Evolutionary conservation across 306 rosid genomes (phyloP).

Genomic region (Castanea mollissima): DNA sequence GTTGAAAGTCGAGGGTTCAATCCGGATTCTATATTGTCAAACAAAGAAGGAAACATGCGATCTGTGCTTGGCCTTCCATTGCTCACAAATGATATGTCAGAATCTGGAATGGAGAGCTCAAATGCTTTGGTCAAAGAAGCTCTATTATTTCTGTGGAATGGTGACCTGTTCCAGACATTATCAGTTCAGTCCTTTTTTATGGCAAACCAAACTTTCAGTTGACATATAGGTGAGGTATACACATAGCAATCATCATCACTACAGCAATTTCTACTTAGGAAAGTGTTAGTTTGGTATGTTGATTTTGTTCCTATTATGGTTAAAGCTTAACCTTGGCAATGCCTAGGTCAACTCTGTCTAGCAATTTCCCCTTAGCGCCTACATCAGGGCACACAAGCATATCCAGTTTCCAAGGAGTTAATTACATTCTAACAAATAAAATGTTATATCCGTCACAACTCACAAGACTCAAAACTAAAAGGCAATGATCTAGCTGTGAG

Average conservation of each 20-base stretch:
- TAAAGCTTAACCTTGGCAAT: not conserved
- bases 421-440: too few relatives aligned
- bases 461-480: too few relatives aligned
- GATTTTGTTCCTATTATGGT: not conserved
- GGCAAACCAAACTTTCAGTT: not conserved
- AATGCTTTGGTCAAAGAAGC: constrained; percentile 32
- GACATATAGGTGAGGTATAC: not conserved
- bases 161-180: constrained; percentile 56
- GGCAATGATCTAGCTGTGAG: too few relatives aligned
- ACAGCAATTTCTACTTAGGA: not conserved
- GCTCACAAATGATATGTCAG: constrained; percentile 79
- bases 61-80: constrained; percentile 59
- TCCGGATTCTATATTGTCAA: constrained; percentile 40
- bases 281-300: not conserved
- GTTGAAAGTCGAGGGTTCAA: constrained; percentile 34
- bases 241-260: not conserved
- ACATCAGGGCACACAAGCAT: not conserved
- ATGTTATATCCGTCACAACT: too few relatives aligned
- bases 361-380: not conserved
- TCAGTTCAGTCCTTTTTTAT: constrained; percentile 16
- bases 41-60: constrained; percentile 33
- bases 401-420: too few relatives aligned
- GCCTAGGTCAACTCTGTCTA: not conserved
- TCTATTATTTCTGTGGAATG: constrained; percentile 48
- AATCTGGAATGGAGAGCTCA: constrained; percentile 39